Conservation (phyloP, 2,329 filamentous ascomycete genomes). For the Fusarium buxicola region DNA sequence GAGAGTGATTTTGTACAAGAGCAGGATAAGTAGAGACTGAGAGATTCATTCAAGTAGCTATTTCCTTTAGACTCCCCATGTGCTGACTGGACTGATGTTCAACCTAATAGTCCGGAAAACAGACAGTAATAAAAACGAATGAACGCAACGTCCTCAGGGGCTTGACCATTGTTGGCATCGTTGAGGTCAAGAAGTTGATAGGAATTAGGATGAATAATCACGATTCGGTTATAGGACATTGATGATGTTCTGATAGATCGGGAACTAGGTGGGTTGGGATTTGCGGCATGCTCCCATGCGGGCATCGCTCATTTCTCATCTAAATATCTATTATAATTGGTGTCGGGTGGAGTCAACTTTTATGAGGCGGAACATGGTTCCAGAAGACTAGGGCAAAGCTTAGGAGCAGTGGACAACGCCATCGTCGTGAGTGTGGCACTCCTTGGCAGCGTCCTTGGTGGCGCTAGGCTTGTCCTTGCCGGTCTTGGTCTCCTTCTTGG, state of each 20-base stretch:
- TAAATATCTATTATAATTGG: constrained; percentile 1
- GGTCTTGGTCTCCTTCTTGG: constrained; percentile 30
- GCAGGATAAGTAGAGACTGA: no score
- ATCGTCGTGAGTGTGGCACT: constrained; percentile 57
- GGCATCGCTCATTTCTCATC: constrained; percentile 6
- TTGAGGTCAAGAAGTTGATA: no score
- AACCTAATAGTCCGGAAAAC: no score
- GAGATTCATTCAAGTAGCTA: no score
- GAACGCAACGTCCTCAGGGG: no score
- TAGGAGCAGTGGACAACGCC: constrained; percentile 53
- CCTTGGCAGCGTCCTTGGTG: constrained; percentile 45
- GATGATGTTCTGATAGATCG: no score
- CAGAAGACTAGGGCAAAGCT: not conserved
- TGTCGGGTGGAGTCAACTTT: constrained; percentile 2
- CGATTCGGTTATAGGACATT: no score
- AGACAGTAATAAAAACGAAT: no score
- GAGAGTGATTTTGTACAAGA: constrained; percentile 33
- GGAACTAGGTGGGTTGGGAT: not conserved
- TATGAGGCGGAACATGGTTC: not conserved
- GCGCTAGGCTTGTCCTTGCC: constrained; percentile 49
- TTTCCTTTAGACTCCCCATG: no score
- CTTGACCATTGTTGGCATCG: no score
- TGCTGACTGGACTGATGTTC: not conserved
- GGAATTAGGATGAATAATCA: no score
- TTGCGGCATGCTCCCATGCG: not conserved